Evolutionary conservation across 1,284 basidiomycete genomes (phyloP), one percentile per base, ranked within the genome.

Genomic region (Heterobasidion annosum): DNA sequence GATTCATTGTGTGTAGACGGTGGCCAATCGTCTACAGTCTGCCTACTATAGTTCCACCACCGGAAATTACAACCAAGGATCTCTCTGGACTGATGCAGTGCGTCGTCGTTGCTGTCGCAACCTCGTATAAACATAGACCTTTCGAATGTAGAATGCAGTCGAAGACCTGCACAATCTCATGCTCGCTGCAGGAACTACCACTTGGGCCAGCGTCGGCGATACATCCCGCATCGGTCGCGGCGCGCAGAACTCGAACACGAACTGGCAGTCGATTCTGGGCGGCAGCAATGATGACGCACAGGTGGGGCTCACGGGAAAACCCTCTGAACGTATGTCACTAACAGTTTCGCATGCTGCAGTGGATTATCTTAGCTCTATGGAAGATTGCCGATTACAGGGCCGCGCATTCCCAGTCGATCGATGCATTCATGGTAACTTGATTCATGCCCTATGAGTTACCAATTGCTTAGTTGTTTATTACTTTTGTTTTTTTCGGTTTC

Each of bases 91-190:
- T 3, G 75, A 79, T 58, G 71, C 76, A 3, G 77, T 79, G 55
- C 33, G 71, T 61, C 15, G 9, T 46, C n/a, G 10, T 34, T 48
- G 32, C 52, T 34, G 18, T 18, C 13, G 8, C n/a, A 7, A 13
- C 2, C 6, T 48, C 16, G 45, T 49, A 25, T 43, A 25, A 18
- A 34, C 37, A 43, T 15, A 49, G 8, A 19, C 33, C 1, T 40
- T n/a, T 16, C 1, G 25, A 25, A 25, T 15, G 9, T 54, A 81
- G 78, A 81, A 81, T 59, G 71, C 78, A 5, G 59, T 79, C 25
- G 79, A 81, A 60, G 78, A 81, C 58, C 61, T 81, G 6, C 75
- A 80, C 59, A 79, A 78, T 63, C 63, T 79, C 54, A 81, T 80
- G 74, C 67, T 76, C 8, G 71, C 68, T 12, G 70, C 69, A 9